Base-by-base conservation (phyloP, 768 basidiomycete genomes). In the Tremella yokohamensis region DNA sequence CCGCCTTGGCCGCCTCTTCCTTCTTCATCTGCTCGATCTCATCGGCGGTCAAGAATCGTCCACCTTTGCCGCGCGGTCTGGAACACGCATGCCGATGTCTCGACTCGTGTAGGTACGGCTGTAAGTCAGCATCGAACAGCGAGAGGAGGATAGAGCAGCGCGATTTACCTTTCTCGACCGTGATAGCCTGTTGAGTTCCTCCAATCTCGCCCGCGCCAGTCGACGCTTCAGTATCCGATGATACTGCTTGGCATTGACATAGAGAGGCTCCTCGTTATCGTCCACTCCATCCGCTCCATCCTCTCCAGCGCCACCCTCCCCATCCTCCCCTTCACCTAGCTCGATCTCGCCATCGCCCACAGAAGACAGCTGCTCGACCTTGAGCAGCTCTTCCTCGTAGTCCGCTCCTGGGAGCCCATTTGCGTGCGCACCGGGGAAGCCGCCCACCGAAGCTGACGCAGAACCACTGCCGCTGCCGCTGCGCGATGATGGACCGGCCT, bases 191-290 rank as follows among this genome's bases (percentile, higher is more conserved):
- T 96, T 92, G 53, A 98, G 82, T 78, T 98, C 94, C 70, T 96
- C 93, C 52, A 97, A 82, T 49, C 96, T 83, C 2, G 90, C 89
- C 44, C 94, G 80, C 4, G 94, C 92, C 65, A 89, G 84, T 56
- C 96, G 83, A 62, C 96, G 83, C 80, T 98, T 97, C 77, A 99
- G 84, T 70, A 99, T 98, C 74, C 96, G 89, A 69, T 93, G 91
- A 76, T 98, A 99, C 79, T 99, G 96, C 75, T 99, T 99, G 59
- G 96, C 94, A 69, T 99, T 99, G 58, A 99, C 96, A 79, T 97
- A 97, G 66, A 99, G 85, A 24, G 96, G 94, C 76, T 99, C 94
- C 63, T 97, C 92, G 78, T 97, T 93, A 68, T 89, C 82, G 58
- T 60, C 68, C 38, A 15, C 38, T 22, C 49, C 68, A n/a, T n/a